These are phyloP conservation scores for Drechmeria coniospora DNA, from an alignment of 2,329 filamentous ascomycete genomes.

Conservation along the genomic window DNA sequence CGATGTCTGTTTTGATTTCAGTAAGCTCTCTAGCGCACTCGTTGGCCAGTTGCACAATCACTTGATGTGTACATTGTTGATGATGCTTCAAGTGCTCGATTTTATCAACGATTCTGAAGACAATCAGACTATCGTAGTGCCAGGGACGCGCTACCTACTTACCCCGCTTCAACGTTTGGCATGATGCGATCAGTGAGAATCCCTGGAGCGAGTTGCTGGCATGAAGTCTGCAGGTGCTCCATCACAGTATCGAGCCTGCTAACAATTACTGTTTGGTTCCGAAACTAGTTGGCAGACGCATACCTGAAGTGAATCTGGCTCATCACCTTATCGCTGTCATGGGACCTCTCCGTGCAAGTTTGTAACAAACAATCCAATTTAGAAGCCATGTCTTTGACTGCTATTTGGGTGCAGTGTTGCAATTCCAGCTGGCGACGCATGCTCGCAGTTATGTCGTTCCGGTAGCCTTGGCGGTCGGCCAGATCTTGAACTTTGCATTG, in stretches of 20 bases:
- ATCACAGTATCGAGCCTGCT: neutral
- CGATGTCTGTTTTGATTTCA: too few species aligned
- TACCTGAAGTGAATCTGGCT: conserved; percentile 8
- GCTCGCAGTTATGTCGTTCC: conserved; percentile 1
- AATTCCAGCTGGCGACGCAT: conserved; percentile 6
- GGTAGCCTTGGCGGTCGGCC: conserved; percentile 4
- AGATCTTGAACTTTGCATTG: conserved; percentile 8
- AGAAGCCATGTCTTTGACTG: conserved; percentile 5
- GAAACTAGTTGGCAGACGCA: too few species aligned
- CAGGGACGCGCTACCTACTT: too few species aligned
- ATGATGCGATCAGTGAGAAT: conserved; percentile 3
- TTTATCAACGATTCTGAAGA: too few species aligned
- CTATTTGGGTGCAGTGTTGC: conserved; percentile 4
- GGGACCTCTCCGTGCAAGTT: conserved; percentile 1
- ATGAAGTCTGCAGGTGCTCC: neutral
- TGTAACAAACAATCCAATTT: conserved; percentile 9
- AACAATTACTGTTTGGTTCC: neutral
- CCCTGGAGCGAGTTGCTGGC: too few species aligned
- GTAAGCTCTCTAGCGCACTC: too few species aligned
- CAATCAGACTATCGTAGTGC: too few species aligned
- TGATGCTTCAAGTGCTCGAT: conserved; percentile 9
- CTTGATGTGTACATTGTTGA: too few species aligned
- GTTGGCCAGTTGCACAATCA: too few species aligned
- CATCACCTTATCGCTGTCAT: conserved; percentile 1
- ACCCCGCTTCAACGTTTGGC: too few species aligned